Evolutionary conservation across 2,329 filamentous ascomycete species (phyloP).

Genomic region (Dothideomycetes sp.): DNA sequence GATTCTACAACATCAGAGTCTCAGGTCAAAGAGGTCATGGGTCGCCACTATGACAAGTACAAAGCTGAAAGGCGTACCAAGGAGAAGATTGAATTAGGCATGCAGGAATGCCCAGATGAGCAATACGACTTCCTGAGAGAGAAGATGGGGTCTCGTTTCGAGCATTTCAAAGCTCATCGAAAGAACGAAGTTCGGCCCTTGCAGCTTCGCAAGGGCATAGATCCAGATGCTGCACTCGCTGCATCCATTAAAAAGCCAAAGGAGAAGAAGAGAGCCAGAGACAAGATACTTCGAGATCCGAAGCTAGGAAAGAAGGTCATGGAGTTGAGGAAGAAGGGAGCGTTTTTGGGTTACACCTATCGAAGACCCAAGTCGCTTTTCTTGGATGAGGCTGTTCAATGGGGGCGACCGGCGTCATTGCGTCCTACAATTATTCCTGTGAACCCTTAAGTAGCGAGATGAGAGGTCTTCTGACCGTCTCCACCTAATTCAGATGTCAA

Average conservation of each 20-base stretch:
- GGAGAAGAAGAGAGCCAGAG: slow-evolving; percentile 70
- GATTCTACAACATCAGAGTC: slow-evolving; percentile 10
- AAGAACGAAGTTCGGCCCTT: slow-evolving; percentile 15
- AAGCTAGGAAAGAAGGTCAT: slow-evolving; percentile 56
- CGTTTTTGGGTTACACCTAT: slow-evolving; percentile 88
- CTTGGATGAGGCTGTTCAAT: slow-evolving; percentile 1
- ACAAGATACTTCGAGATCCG: slow-evolving; percentile 70
- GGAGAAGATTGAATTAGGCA: slow-evolving; percentile 20
- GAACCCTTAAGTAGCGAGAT: background rate
- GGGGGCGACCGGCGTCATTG: slow-evolving; percentile 1
- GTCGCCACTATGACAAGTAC: slow-evolving; percentile 14
- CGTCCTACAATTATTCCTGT: slow-evolving; percentile 7
- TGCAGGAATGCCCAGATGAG: slow-evolving; percentile 17
- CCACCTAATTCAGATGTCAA: too few species aligned
- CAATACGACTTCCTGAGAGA: slow-evolving; percentile 20
- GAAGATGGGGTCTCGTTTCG: slow-evolving; percentile 18
- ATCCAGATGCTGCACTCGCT: slow-evolving; percentile 3
- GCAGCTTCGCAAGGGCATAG: slow-evolving; percentile 1
- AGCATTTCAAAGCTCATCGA: slow-evolving; percentile 18
- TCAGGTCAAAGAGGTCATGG: slow-evolving; percentile 10
- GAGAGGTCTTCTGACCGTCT: too few species aligned
- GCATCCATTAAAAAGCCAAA: slow-evolving; percentile 28
- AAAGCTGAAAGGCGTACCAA: slow-evolving; percentile 13
- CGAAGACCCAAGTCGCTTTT: slow-evolving; percentile 22
- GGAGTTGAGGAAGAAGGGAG: slow-evolving; percentile 67